These are phyloP conservation scores for Umbilicaria muhlenbergii DNA, from an alignment of 495 filamentous ascomycete genomes.

Conservation along the genomic window DNA sequence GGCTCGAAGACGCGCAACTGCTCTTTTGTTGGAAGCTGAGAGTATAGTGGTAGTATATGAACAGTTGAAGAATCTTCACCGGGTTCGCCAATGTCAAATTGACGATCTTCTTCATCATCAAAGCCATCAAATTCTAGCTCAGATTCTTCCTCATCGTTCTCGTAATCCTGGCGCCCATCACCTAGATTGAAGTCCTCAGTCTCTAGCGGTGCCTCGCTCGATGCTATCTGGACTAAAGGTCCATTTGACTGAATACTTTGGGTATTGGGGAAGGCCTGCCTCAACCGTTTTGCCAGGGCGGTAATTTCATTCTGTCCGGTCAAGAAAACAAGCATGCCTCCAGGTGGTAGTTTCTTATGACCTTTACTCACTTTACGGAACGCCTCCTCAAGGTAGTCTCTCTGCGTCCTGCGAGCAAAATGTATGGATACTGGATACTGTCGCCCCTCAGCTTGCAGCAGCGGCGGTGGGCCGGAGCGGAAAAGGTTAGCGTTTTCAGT, in stretches of 20 bases:
- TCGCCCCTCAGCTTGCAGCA: conserved; percentile 84
- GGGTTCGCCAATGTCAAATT: conserved; percentile 48
- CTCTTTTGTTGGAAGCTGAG: conserved; percentile 82
- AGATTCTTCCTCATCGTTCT: conserved; percentile 20
- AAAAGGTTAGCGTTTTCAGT: conserved; percentile 72
- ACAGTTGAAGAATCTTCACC: conserved; percentile 41
- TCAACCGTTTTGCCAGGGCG: conserved; percentile 59
- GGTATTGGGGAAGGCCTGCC: conserved; percentile 50
- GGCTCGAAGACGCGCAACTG: conserved; percentile 88
- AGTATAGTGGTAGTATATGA: conserved; percentile 84
- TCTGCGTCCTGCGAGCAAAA: conserved; percentile 67
- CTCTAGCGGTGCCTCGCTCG: conserved; percentile 66
- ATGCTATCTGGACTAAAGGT: conserved; percentile 55
- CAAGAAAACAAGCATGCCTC: conserved; percentile 87
- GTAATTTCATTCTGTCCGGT: conserved; percentile 89
- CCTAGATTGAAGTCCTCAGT: conserved; percentile 80
- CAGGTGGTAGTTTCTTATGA: conserved; percentile 79
- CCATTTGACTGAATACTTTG: conserved; percentile 34
- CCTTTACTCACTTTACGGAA: conserved; percentile 80
- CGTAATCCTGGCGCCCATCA: conserved; percentile 29
- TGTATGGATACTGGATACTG: conserved; percentile 84
- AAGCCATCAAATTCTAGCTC: conserved; percentile 29
- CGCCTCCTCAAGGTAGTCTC: conserved; percentile 79
- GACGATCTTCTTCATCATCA: conserved; percentile 40
- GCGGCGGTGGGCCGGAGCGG: conserved; percentile 53